These are phyloP conservation scores for Syzygium grande DNA, from an alignment of 345 rosid species.

Conservation along the genomic window DNA sequence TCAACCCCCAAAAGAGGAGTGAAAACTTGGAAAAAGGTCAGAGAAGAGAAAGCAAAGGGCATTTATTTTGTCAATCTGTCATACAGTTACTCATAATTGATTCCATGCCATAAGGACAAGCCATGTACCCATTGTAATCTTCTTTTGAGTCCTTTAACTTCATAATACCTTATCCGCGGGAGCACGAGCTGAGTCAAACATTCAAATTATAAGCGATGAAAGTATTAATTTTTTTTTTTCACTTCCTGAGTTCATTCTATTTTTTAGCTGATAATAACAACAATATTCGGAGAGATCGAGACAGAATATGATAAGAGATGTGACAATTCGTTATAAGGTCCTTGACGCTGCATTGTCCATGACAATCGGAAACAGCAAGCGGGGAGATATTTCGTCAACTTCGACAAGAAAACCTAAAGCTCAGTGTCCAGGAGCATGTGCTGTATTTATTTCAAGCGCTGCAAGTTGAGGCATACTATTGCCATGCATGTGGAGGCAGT, in stretches of 20 bases:
- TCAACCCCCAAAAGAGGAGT: background rate
- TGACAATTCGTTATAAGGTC: background rate
- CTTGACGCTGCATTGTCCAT: rapidly evolving
- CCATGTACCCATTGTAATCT: background rate
- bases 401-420: background rate
- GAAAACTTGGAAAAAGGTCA: background rate
- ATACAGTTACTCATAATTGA: background rate
- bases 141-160: background rate
- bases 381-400: background rate
- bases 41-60: background rate
- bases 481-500: background rate
- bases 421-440: background rate
- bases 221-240: background rate
- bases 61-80: background rate
- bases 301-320: background rate
- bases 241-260: background rate
- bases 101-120: background rate
- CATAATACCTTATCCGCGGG: background rate
- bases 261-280: background rate
- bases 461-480: background rate
- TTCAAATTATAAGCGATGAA: background rate
- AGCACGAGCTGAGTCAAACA: background rate
- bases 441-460: background rate
- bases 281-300: background rate
- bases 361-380: background rate